Conservation (phyloP, 371 early-diverging fungal genomes). For the Mucor irregularis region DNA sequence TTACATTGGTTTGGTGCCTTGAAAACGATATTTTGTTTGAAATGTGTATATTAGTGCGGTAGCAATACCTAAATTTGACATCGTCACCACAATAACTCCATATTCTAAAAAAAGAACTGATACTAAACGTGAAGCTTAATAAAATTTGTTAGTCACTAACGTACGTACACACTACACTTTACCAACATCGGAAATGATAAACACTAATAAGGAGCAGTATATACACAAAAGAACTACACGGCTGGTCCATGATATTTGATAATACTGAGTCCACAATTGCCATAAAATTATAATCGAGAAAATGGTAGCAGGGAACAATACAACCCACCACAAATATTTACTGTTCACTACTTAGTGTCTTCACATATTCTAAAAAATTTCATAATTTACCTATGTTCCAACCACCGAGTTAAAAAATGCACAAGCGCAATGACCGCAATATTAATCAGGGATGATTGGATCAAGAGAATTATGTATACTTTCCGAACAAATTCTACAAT, state of each 20-base stretch:
- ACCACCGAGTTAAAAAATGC: constrained; percentile 9
- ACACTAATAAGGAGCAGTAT: constrained; percentile 27
- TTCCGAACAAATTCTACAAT: constrained; percentile 17
- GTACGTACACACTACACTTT: background rate
- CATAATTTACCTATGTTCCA: constrained; percentile 14
- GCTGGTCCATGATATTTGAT: constrained; percentile 25
- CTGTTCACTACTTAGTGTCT: constrained; percentile 3
- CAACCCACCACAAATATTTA: constrained; percentile 39
- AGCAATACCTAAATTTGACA: constrained; percentile 27
- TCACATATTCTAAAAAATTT: too few relatives aligned
- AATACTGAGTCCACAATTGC: constrained; percentile 46
- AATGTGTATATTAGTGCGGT: constrained; percentile 31
- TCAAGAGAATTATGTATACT: constrained; percentile 11
- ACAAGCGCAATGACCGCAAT: background rate
- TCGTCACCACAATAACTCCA: constrained; percentile 31
- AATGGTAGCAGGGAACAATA: constrained; percentile 29
- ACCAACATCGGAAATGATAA: constrained; percentile 36
- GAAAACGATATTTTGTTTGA: constrained; percentile 29
- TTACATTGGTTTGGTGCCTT: constrained; percentile 38
- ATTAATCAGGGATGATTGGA: background rate
- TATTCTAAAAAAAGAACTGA: constrained; percentile 25
- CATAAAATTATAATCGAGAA: constrained; percentile 24
- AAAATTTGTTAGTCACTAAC: background rate
- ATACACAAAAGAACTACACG: constrained; percentile 23
- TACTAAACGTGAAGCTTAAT: constrained; percentile 16